Conservation (phyloP, 2,329 filamentous ascomycete species). For the Hawksworthiomyces lignivorus region DNA sequence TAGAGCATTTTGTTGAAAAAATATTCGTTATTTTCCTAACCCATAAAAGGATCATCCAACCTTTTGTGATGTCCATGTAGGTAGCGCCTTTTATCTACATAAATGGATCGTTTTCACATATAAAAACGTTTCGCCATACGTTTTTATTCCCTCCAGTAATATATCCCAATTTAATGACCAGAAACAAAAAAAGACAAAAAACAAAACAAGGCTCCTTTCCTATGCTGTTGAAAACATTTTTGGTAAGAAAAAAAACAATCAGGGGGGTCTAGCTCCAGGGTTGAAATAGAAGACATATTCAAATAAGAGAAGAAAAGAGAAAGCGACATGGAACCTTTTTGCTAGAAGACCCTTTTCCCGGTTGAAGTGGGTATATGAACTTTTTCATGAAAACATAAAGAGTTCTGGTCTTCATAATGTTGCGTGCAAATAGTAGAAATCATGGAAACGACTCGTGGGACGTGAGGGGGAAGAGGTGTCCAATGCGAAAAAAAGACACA, state of each 20-base stretch:
- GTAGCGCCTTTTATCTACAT: too few relatives aligned
- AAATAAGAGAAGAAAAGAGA: neutral
- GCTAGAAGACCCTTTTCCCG: constrained; percentile 7
- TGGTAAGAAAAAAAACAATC: constrained; percentile 10
- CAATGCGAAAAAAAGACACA: neutral
- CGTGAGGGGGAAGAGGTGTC: neutral
- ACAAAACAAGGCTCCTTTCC: constrained; percentile 13
- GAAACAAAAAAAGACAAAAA: constrained; percentile 5
- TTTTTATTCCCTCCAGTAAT: neutral
- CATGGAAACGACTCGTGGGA: too few relatives aligned
- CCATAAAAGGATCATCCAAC: too few relatives aligned
- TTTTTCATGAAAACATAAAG: constrained; percentile 7
- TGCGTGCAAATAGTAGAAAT: too few relatives aligned
- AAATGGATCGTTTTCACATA: too few relatives aligned
- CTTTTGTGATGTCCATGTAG: too few relatives aligned
- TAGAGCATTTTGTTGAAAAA: too few relatives aligned
- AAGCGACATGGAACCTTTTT: constrained; percentile 1
- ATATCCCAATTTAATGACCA: neutral
- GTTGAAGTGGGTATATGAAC: constrained; percentile 14
- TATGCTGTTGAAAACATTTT: constrained; percentile 25
- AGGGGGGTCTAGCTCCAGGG: neutral
- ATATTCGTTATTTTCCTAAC: too few relatives aligned
- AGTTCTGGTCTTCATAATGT: too few relatives aligned
- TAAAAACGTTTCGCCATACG: too few relatives aligned
- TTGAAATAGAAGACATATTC: neutral